Evolutionary conservation across 1,284 basidiomycete species (phyloP), one percentile per base, ranked within the genome.

Genomic region (Irpex rosettiformis): DNA sequence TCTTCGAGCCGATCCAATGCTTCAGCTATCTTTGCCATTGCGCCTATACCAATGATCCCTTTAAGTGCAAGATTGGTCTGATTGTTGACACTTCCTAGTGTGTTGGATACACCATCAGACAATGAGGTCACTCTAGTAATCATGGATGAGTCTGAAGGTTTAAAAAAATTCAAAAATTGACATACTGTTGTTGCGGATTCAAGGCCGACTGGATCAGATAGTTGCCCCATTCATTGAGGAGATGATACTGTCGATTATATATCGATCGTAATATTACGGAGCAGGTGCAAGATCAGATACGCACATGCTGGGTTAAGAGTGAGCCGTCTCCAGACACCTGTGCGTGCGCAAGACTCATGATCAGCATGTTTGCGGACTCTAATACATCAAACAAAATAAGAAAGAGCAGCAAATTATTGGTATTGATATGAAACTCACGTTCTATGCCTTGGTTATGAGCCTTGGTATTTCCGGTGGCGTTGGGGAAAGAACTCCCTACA

Each of bases 61-160:
- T 89, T 89, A 71, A 89, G 84, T 1, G 87, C 87, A n/a, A 88
- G 76, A 65, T 90, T 88, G 6, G 87, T 88, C 69, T 88, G 85
- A 66, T 90, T 89, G 40, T 11, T 28, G 7, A 28, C 22, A 6
- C 21, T 13, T 7, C 11, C 48, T 10, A 29, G 48, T 16, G 8
- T 28, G 25, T 51, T 51, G 24, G 16, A 13, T 6, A 51, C 11
- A 13, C 11, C 10, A n/a, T 51, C 48, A 51, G 48, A 51, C 24
- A 51, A n/a, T 6, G 24, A 25, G 13, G 48, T 51, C 10, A 22
- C 21, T n/a, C 48, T 51, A n/a, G 48, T 16, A 51, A 24, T 24
- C 16, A 47, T 18, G 21, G 25, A 51, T 51, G 11, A 51, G 43
- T 22, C 33, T 8, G 43, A 5, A 47, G 43, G 43, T 6, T 18